Percentiles rank a stretch among this genome's conserved stretches.
Conservation (phyloP, 2,329 filamentous ascomycete species). For the Cytospora piceicola region DNA sequence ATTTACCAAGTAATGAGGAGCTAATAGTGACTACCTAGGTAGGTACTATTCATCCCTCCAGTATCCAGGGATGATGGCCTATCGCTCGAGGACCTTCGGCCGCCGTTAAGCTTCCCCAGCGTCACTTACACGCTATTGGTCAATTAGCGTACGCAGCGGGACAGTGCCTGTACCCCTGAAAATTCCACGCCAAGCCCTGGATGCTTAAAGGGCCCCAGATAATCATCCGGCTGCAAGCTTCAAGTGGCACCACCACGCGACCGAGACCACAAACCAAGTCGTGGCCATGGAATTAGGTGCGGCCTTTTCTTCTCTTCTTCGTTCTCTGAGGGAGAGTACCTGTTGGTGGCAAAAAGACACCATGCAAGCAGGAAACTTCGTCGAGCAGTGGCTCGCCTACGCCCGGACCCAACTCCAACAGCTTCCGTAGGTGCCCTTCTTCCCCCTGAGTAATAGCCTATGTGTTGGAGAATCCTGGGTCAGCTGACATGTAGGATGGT, state of each 20-base stretch:
- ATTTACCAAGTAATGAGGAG: too few relatives aligned
- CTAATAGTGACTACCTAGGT: too few relatives aligned
- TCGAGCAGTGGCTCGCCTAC: constrained; percentile 26
- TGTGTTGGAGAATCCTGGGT: neutral
- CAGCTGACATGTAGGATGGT: constrained; percentile 12
- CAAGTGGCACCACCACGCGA: constrained; percentile 26
- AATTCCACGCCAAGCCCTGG: neutral
- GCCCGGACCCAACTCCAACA: constrained; percentile 24
- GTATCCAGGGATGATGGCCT: too few relatives aligned
- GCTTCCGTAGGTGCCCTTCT: constrained; percentile 23
- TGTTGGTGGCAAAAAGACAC: constrained; percentile 4
- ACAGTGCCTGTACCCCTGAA: constrained; percentile 25
- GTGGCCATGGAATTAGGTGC: neutral
- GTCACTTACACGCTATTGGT: neutral
- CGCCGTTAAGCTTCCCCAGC: neutral
- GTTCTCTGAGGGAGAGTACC: neutral
- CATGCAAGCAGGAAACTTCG: constrained; percentile 21
- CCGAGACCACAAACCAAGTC: neutral
- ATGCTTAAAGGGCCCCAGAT: constrained; percentile 7
- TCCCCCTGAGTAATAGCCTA: neutral
- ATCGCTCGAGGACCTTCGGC: too few relatives aligned
- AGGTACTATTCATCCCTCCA: too few relatives aligned
- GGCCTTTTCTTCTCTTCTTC: neutral
- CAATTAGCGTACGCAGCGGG: neutral
- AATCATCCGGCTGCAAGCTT: constrained; percentile 18